Conservation (phyloP, 768 basidiomycete species). For the Suillus bovinus region DNA sequence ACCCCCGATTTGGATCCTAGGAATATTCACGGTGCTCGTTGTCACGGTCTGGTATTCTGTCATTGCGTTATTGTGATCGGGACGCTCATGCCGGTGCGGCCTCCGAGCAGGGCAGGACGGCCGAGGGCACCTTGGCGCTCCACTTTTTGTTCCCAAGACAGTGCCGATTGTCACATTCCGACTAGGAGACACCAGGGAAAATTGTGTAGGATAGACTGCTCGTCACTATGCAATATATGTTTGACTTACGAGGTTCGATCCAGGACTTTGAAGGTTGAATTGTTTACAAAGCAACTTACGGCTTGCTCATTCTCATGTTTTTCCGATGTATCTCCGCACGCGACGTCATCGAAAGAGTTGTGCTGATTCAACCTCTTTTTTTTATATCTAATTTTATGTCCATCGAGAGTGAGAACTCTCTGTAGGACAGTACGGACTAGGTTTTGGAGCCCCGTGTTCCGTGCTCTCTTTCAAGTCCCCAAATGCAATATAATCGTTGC, state of each 20-base stretch:
- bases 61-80: neutral
- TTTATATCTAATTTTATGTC: no score
- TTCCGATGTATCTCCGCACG: neutral
- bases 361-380: neutral
- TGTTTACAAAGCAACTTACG: neutral
- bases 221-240: neutral
- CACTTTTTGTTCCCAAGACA: neutral
- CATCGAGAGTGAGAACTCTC: no score
- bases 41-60: neutral
- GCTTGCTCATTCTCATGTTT: neutral
- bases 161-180: neutral
- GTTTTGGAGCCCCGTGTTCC: no score
- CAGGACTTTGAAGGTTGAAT: neutral
- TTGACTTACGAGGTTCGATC: neutral
- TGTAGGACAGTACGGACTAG: no score
- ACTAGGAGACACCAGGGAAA: neutral
- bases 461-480: no score
- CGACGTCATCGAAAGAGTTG: neutral
- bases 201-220: no score
- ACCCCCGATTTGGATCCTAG: neutral
- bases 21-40: neutral
- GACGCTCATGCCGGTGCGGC: neutral
- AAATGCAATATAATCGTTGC: conserved; percentile 55
- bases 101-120: neutral
- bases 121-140: neutral